Conservation (phyloP, 352 stramenopile species). For the Globisporangium mamillatum region DNA sequence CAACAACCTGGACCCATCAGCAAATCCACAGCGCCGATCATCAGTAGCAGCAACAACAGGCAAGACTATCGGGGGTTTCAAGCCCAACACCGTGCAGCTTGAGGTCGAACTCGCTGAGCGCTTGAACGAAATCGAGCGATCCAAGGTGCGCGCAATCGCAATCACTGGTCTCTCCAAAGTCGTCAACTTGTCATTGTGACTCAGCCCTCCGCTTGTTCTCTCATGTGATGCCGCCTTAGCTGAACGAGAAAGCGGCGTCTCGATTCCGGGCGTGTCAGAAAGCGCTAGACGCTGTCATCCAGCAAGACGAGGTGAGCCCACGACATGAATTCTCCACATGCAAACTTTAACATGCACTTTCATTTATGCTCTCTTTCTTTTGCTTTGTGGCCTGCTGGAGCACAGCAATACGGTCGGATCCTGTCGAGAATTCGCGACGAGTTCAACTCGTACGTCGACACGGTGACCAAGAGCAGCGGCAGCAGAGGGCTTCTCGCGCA, state of each 20-base stretch:
- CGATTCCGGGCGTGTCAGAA: constrained; percentile 50
- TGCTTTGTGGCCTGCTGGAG: background rate
- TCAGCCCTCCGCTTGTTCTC: background rate
- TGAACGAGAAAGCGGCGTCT: constrained; percentile 52
- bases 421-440: constrained; percentile 61
- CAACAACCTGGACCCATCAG: background rate
- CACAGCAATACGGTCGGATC: constrained; percentile 48
- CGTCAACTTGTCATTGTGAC: background rate
- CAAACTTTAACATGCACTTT: background rate
- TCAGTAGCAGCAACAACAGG: background rate
- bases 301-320: constrained; percentile 53
- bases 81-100: constrained; percentile 44
- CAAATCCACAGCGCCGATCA: background rate
- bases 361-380: background rate
- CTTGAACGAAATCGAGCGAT: constrained; percentile 64
- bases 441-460: constrained; percentile 49
- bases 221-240: constrained; percentile 18
- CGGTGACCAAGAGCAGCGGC: constrained; percentile 14
- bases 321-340: background rate
- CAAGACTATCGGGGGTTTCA: constrained; percentile 33
- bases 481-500: background rate
- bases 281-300: constrained; percentile 48
- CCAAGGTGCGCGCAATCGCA: constrained; percentile 33
- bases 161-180: background rate
- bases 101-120: constrained; percentile 65